phyloP scores from a whole-genome alignment of 495 filamentous ascomycete genomes.

The Annulohypoxylon bovei region DNA sequence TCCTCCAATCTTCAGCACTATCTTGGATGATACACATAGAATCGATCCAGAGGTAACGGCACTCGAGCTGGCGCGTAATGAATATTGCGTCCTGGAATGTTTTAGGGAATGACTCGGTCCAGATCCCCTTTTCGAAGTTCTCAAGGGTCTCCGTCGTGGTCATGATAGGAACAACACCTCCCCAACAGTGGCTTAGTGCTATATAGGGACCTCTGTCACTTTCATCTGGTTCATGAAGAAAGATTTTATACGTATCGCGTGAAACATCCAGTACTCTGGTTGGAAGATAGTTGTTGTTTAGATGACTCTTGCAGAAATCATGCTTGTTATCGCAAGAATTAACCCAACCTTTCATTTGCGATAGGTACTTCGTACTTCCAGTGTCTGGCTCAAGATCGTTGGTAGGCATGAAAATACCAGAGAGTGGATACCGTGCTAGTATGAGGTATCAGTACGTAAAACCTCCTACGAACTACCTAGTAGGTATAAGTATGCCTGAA shows the following conservation, averaged over 20 bases:
- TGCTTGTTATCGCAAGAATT: conserved; percentile 18
- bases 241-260: conserved; percentile 12
- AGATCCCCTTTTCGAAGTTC: conserved; percentile 16
- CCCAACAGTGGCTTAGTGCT: conserved; percentile 31
- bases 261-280: conserved; percentile 29
- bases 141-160: conserved; percentile 11
- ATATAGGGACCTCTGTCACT: conserved; percentile 16
- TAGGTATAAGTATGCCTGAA: neutral
- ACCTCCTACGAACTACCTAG: neutral
- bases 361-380: conserved; percentile 8
- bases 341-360: conserved; percentile 29
- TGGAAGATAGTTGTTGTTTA: conserved; percentile 9
- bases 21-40: conserved; percentile 50
- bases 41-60: conserved; percentile 49
- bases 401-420: conserved; percentile 11
- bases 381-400: conserved; percentile 13
- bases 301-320: conserved; percentile 6
- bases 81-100: conserved; percentile 47
- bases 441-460: neutral
- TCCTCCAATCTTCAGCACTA: conserved; percentile 36
- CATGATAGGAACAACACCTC: conserved; percentile 15
- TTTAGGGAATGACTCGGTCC: conserved; percentile 31
- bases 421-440: conserved; percentile 8
- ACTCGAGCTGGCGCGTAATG: conserved; percentile 31
- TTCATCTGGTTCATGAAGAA: conserved; percentile 3